Conservation (phyloP, 2,329 filamentous ascomycete species). For the Claviceps maximensis region DNA sequence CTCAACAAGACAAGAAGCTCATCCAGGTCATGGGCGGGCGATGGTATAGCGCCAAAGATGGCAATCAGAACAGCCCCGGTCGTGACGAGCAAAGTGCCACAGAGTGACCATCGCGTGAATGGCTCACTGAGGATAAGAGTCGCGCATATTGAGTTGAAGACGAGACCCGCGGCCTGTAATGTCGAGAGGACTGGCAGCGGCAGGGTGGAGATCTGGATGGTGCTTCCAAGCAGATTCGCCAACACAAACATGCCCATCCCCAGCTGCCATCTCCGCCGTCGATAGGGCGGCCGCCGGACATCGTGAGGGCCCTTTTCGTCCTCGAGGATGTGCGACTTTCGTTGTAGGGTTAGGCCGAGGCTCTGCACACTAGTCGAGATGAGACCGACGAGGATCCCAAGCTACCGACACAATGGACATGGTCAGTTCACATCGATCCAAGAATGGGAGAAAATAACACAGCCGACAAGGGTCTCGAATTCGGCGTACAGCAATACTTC, state of each 20-base stretch:
- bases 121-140: slow-evolving; percentile 85
- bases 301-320: slow-evolving; percentile 79
- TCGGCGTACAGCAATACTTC: slow-evolving; percentile 57
- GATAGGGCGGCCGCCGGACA: slow-evolving; percentile 73
- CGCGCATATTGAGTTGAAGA: slow-evolving; percentile 98
- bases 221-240: slow-evolving; percentile 87
- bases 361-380: slow-evolving; percentile 91
- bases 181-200: slow-evolving; percentile 90
- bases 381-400: slow-evolving; percentile 87
- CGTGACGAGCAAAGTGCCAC: slow-evolving; percentile 80
- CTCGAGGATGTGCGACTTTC: slow-evolving; percentile 95
- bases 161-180: slow-evolving; percentile 84
- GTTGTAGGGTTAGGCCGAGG: slow-evolving; percentile 85
- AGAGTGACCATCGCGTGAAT: slow-evolving; percentile 85
- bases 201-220: slow-evolving; percentile 92
- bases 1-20: slow-evolving; percentile 68
- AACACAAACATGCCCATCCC: slow-evolving; percentile 97
- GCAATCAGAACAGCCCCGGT: slow-evolving; percentile 83
- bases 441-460: background rate
- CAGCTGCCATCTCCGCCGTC: slow-evolving; percentile 84
- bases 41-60: slow-evolving; percentile 84
- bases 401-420: slow-evolving; percentile 30
- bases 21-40: slow-evolving; percentile 75
- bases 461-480: background rate
- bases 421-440: background rate